Evolutionary conservation across 768 basidiomycete genomes (phyloP).

Genomic region (Kondoa malvinella): DNA sequence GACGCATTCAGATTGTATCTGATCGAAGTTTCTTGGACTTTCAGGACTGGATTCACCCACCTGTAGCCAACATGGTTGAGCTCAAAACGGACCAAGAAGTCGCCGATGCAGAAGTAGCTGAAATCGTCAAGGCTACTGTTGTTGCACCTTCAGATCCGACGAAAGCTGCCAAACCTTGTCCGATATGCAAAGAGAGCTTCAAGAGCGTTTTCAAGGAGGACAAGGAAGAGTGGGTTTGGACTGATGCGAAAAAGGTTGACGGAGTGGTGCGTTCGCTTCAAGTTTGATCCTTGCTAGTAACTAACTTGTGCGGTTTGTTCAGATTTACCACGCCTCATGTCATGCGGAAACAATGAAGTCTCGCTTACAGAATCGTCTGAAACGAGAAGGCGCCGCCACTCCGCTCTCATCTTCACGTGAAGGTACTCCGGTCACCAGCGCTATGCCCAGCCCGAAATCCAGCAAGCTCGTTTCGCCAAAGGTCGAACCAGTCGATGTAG

Average conservation of each 20-base stretch:
- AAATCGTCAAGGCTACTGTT: constrained; percentile 48
- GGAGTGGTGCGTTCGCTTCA: not conserved
- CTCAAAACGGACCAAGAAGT: constrained; percentile 29
- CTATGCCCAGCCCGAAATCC: not conserved
- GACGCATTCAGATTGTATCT: not conserved
- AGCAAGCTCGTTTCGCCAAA: not conserved
- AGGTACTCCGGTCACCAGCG: not conserved
- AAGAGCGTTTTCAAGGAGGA: constrained; percentile 86
- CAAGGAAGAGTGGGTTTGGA: constrained; percentile 97
- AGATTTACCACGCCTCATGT: constrained; percentile 8
- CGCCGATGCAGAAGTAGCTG: constrained; percentile 52
- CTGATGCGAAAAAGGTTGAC: constrained; percentile 47
- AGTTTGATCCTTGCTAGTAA: too few species aligned
- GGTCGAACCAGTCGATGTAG: not conserved
- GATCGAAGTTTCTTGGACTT: not conserved
- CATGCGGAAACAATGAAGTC: constrained; percentile 5
- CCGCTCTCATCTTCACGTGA: not conserved
- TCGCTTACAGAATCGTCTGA: not conserved
- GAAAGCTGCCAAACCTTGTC: constrained; percentile 73
- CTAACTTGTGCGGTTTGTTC: too few species aligned
- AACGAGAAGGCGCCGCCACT: not conserved
- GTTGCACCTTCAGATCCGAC: constrained; percentile 58
- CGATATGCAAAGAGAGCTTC: constrained; percentile 86
- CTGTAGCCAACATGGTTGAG: not conserved
- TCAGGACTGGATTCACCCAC: constrained; percentile 65